These are phyloP conservation scores for Mucor saturninus DNA, from an alignment of 371 early-diverging fungal genomes.

Conservation along the genomic window DNA sequence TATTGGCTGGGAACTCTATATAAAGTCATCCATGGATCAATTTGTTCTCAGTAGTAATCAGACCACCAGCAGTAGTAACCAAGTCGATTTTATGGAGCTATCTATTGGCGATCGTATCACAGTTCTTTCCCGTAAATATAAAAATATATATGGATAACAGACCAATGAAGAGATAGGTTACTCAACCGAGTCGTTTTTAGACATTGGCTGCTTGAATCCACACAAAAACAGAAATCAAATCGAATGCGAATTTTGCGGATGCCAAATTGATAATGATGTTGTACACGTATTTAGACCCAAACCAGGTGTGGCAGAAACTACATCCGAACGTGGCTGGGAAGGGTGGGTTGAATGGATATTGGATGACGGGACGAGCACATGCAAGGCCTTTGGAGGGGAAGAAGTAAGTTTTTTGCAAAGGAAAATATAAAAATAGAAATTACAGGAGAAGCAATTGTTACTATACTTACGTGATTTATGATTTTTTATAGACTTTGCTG, in stretches of 20 bases:
- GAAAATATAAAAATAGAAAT: slow-evolving; percentile 10
- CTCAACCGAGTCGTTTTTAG: slow-evolving; percentile 4
- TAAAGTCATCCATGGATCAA: slow-evolving; percentile 6
- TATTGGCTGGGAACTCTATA: slow-evolving; percentile 38
- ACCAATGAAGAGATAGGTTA: not conserved
- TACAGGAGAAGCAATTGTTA: not conserved
- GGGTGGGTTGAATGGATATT: slow-evolving; percentile 48
- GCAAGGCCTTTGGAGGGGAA: slow-evolving; percentile 42
- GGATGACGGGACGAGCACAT: slow-evolving; percentile 42
- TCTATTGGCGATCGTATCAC: slow-evolving; percentile 27
- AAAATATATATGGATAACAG: not conserved
- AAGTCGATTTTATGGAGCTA: slow-evolving; percentile 17
- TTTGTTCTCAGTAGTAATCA: slow-evolving; percentile 17
- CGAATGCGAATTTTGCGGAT: slow-evolving; percentile 40
- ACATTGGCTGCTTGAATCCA: slow-evolving; percentile 19
- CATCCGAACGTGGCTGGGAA: slow-evolving; percentile 17
- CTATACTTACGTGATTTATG: slow-evolving; percentile 1
- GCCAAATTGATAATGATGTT: slow-evolving; percentile 25
- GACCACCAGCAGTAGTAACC: no score
- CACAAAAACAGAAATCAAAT: not conserved
- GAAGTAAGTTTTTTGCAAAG: slow-evolving; percentile 30
- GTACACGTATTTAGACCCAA: slow-evolving; percentile 33
- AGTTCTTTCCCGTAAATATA: slow-evolving; percentile 23
- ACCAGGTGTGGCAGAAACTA: slow-evolving; percentile 8
- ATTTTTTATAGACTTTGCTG: slow-evolving; percentile 26